Percentiles rank a stretch among this genome's conserved stretches.
phyloP scores from a whole-genome alignment of 257 asterid genomes.

The Leptodermis oblonga region DNA sequence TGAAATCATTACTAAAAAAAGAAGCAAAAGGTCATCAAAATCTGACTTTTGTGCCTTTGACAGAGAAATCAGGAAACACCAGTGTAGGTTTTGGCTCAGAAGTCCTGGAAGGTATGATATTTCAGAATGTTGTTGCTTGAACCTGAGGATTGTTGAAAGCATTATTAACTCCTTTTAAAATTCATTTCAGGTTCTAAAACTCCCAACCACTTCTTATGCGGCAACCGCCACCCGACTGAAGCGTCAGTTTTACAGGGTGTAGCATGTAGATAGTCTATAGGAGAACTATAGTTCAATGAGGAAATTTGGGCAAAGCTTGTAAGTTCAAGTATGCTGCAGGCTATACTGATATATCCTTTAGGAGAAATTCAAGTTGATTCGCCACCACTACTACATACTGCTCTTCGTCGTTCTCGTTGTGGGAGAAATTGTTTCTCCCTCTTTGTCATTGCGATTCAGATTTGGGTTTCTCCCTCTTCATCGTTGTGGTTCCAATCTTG shows the following conservation, averaged over 20 bases:
- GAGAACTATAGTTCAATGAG: conserved; percentile 1
- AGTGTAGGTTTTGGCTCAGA: conserved; percentile 35
- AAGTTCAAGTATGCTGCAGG: not conserved
- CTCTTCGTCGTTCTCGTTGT: no score
- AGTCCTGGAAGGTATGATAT: conserved; percentile 41
- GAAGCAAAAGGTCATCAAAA: conserved; percentile 20
- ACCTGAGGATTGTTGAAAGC: not conserved
- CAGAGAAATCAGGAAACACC: conserved; percentile 26
- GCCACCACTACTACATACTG: no score
- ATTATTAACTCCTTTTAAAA: conserved; percentile 4
- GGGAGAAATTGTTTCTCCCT: no score
- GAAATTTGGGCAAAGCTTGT: conserved; percentile 9
- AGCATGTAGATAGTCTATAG: conserved; percentile 41
- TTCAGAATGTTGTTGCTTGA: not conserved
- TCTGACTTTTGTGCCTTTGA: conserved; percentile 18
- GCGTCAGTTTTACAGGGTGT: conserved; percentile 44
- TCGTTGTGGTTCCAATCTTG: no score
- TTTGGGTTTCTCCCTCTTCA: no score
- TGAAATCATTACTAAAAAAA: conserved; percentile 14
- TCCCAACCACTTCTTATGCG: conserved; percentile 26
- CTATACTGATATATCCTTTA: not conserved
- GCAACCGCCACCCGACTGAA: conserved; percentile 29
- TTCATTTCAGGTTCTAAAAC: conserved; percentile 39
- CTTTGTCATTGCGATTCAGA: no score
- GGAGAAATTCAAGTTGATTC: no score